Evolutionary conservation across 1,284 basidiomycete species (phyloP), one percentile per base, ranked within the genome.

Genomic region (Ustilago sp.): DNA sequence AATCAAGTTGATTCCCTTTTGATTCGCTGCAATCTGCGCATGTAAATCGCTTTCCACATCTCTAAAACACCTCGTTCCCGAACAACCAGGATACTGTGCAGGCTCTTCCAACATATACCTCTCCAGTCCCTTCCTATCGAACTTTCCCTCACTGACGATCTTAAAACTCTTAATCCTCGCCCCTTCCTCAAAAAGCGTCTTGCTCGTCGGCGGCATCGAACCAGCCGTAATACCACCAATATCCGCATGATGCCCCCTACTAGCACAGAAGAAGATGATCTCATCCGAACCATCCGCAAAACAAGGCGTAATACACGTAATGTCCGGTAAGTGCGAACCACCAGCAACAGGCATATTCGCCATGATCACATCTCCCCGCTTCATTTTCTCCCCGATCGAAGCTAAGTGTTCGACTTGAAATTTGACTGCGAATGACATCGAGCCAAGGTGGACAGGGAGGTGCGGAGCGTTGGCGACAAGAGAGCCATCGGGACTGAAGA

Each of bases 21-120:
- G 91, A 85, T 97, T 98, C 17, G 96, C 95, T 0, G 95, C 94
- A 68, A 98, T 93, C 92, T 97, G 95, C 60, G 95, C 95, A 86
- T 95, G 94, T 67, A 98, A 86, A 86, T 98, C 95, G 77, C 93
- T 93, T 88, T 95, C 93, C 15, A 96, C 92, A 83, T 98, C 94
- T 59, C 92, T 88, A 64, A 96, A 80, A 71, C 86, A 87, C 3
- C 87, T 74, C 0, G 81, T 83, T 13, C 87, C 87, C 0, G 83
- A 86, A 72, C 87, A 87, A 13, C 86, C 86, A 1, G 85, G 83
- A 84, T 94, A 95, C 85, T 90, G 89, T 5, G 91, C 92, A 0
- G 95, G 95, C 73, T 91, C 91, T n/a, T 93, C 92, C 59, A 95
- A 88, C 90, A 98, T 92, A 74, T 93, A 90, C 59, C 92, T 90